A percentile compares a stretch with the other conserved stretches of the same genome.
Evolutionary conservation across 2,329 filamentous ascomycete genomes (phyloP).

Genomic region (Sclerotinia nivalis): DNA sequence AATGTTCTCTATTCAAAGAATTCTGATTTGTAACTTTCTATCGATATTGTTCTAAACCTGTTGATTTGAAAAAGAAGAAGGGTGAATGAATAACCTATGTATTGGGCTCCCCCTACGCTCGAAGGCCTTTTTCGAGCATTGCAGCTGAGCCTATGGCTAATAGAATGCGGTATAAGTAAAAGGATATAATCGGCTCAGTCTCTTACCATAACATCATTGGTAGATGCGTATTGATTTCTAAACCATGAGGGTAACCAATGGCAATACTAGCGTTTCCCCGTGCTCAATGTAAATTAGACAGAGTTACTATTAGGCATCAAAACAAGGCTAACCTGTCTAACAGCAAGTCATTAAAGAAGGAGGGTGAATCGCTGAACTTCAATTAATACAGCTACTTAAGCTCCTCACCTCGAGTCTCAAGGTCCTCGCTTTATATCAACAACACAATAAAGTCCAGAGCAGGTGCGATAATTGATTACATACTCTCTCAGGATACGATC

Average conservation of each 20-base stretch:
- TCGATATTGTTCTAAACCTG: background rate
- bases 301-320: background rate
- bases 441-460: too few species aligned
- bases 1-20: background rate
- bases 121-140: background rate
- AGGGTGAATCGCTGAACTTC: too few species aligned
- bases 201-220: background rate
- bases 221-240: background rate
- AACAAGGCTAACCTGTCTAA: background rate
- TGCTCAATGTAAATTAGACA: background rate
- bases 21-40: background rate
- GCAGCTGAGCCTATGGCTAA: background rate
- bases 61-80: background rate
- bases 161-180: background rate
- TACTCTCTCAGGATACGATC: too few species aligned
- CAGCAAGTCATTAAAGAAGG: too few species aligned
- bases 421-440: too few species aligned
- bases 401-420: too few species aligned
- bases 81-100: background rate
- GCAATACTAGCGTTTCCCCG: background rate
- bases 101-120: background rate
- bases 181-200: background rate
- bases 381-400: too few species aligned
- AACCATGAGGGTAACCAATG: background rate
- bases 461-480: too few species aligned